phyloP scores from a whole-genome alignment of 192 early-diverging fungal species.

The Gigaspora rosea region DNA sequence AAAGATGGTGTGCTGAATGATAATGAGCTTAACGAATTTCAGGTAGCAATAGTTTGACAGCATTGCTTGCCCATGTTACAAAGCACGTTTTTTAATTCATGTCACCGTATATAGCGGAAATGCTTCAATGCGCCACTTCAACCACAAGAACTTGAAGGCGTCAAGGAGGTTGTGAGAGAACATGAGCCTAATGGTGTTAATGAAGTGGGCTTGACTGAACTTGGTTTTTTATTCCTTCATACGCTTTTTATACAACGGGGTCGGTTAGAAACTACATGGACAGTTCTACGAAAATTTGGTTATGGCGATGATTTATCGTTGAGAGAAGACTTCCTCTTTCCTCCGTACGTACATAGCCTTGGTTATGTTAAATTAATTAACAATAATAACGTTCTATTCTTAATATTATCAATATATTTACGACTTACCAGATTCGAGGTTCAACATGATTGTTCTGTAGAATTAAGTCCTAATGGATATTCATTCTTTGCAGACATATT shows the following conservation, averaged over 20 bases:
- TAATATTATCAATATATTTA: neutral
- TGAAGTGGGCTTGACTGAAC: conserved; percentile 83
- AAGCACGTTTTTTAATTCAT: conserved; percentile 5
- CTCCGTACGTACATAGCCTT: conserved; percentile 52
- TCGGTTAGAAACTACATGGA: conserved; percentile 98
- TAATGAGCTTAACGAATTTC: conserved; percentile 95
- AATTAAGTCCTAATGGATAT: conserved; percentile 91
- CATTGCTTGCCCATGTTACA: neutral
- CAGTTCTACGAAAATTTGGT: conserved; percentile 92
- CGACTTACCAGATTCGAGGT: conserved; percentile 70
- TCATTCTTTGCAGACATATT: conserved; percentile 95
- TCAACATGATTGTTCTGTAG: conserved; percentile 86
- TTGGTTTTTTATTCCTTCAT: conserved; percentile 92
- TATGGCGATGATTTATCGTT: conserved; percentile 94
- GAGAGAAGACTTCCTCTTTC: conserved; percentile 88
- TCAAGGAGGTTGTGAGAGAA: conserved; percentile 93
- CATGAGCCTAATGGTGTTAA: conserved; percentile 85
- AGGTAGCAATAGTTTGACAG: conserved; percentile 49
- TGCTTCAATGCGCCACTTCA: conserved; percentile 98
- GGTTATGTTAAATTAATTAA: neutral
- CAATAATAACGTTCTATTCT: neutral
- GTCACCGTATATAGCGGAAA: conserved; percentile 61
- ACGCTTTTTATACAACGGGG: conserved; percentile 97
- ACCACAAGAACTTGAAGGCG: conserved; percentile 91
- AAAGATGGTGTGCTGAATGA: conserved; percentile 92